Evolutionary conservation across 306 rosid species (phyloP).

Genomic region (Vachellia collinsii): DNA sequence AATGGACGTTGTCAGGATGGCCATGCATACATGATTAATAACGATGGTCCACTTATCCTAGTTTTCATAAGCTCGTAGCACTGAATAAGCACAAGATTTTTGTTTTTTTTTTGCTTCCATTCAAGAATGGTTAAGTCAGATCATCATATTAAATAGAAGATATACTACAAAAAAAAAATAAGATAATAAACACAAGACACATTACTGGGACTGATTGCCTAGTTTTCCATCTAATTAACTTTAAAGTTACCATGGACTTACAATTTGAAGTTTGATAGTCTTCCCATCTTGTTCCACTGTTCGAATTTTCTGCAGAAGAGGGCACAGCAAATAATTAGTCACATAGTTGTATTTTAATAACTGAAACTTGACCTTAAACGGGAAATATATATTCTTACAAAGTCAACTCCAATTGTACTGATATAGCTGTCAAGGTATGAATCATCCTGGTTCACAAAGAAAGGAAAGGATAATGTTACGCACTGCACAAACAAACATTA

Average conservation of each 20-base stretch:
- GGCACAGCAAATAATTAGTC: slow-evolving; percentile 30
- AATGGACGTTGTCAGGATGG: slow-evolving; percentile 17
- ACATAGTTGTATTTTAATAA: slow-evolving; percentile 13
- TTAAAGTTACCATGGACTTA: slow-evolving; percentile 40
- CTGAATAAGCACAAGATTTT: background rate
- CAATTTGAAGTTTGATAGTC: slow-evolving; percentile 93
- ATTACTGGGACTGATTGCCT: background rate
- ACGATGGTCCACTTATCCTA: background rate
- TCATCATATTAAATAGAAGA: background rate
- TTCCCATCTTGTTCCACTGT: slow-evolving; percentile 93
- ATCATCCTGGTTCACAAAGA: slow-evolving; percentile 70
- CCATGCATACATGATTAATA: slow-evolving; percentile 15
- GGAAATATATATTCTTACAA: slow-evolving; percentile 62
- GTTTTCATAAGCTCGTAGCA: background rate
- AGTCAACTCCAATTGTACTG: slow-evolving; percentile 99
- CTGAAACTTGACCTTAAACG: background rate
- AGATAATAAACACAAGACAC: background rate
- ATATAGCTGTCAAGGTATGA: slow-evolving; percentile 99
- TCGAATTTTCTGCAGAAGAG: slow-evolving; percentile 78
- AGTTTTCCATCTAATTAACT: background rate
- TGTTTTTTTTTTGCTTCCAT: background rate
- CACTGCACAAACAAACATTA: slow-evolving; percentile 8
- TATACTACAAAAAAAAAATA: background rate
- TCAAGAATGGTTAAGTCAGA: background rate
- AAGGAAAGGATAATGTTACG: background rate